These are phyloP conservation scores for Blepharisma undulans DNA, from an alignment of 169 alveolate genomes.

Conservation along the genomic window DNA sequence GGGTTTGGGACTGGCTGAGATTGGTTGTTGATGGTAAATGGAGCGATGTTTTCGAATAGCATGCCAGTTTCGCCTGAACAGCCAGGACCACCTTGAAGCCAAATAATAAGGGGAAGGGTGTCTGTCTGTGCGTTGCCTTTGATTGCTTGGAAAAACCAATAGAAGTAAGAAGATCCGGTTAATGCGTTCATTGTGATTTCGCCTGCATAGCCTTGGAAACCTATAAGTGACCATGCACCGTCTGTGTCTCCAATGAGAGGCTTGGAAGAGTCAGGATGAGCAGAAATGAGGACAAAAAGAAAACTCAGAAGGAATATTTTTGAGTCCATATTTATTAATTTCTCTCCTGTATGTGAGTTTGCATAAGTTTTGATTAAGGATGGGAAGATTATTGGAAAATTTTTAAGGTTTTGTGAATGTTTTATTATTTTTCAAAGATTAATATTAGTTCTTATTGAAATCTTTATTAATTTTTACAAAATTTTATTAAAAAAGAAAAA, in stretches of 20 bases:
- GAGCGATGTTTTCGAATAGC: neutral
- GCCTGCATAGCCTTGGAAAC: conserved; percentile 32
- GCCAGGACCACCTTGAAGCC: conserved; percentile 84
- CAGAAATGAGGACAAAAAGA: neutral
- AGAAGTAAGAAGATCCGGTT: conserved; percentile 20
- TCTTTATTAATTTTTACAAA: too few relatives aligned
- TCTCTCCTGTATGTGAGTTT: neutral
- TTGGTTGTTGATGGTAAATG: neutral
- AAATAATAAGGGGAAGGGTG: conserved; percentile 72
- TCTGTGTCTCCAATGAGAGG: neutral
- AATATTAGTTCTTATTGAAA: too few relatives aligned
- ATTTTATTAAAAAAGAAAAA: too few relatives aligned
- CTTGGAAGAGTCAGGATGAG: neutral
- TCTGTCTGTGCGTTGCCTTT: neutral
- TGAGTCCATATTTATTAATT: neutral
- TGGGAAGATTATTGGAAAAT: neutral
- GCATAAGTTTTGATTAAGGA: neutral
- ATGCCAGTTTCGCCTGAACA: conserved; percentile 24
- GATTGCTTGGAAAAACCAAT: conserved; percentile 32
- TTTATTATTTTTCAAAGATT: too few relatives aligned
- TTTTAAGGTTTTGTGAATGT: neutral
- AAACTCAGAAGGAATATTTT: neutral
- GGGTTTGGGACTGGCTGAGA: neutral
- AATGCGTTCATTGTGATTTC: neutral
- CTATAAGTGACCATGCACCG: neutral